A percentile compares a stretch with the other conserved stretches of the same genome.
phyloP scores from a whole-genome alignment of 164 flowering plant genomes.

The Umbilicus rupestris region DNA sequence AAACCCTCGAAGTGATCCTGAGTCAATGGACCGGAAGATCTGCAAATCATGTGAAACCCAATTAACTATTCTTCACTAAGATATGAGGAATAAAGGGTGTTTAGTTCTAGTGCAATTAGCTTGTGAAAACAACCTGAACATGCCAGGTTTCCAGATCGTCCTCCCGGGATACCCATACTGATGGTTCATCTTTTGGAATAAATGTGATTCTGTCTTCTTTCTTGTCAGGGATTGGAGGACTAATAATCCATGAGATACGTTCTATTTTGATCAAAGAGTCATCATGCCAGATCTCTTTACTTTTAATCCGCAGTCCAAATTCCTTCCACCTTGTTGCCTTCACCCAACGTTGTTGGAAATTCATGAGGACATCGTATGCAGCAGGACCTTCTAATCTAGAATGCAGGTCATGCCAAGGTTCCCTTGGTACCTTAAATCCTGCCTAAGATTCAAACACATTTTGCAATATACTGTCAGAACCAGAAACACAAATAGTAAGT shows the following conservation, averaged over 20 bases:
- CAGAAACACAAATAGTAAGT: neutral
- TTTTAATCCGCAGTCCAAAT: conserved; percentile 33
- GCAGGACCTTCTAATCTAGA: conserved; percentile 73
- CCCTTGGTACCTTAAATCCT: conserved; percentile 61
- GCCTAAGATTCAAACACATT: conserved; percentile 20
- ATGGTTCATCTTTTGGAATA: conserved; percentile 33
- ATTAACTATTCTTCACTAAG: too few relatives aligned
- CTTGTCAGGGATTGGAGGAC: conserved; percentile 30
- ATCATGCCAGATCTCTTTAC: conserved; percentile 47
- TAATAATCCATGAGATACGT: conserved; percentile 78
- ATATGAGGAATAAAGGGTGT: too few relatives aligned
- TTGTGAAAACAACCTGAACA: conserved; percentile 46
- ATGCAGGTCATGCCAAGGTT: conserved; percentile 91
- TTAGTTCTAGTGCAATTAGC: too few relatives aligned
- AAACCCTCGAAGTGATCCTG: conserved; percentile 72
- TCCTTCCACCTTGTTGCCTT: conserved; percentile 63
- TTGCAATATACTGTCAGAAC: neutral
- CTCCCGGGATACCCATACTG: conserved; percentile 39
- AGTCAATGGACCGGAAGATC: conserved; percentile 83
- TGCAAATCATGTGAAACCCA: conserved; percentile 20
- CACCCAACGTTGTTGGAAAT: conserved; percentile 82
- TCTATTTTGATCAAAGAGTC: conserved; percentile 60
- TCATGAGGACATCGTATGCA: conserved; percentile 72
- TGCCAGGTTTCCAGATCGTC: conserved; percentile 67
- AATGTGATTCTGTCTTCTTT: conserved; percentile 19